Conservation (phyloP, 1,284 basidiomycete genomes). For the Sphaerobolus stellatus region DNA sequence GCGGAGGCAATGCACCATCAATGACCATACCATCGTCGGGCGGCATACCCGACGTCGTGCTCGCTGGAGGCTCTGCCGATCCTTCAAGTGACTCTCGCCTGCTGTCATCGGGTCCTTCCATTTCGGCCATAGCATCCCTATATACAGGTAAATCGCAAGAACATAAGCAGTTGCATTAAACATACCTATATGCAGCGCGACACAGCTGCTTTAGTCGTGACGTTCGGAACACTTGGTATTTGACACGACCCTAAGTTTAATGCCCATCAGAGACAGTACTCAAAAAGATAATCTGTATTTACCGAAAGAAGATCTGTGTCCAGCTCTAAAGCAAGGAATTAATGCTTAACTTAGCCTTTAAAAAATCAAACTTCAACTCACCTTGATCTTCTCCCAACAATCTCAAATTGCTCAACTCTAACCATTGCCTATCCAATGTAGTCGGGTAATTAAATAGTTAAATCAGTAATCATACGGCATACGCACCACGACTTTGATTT, state of each 20-base stretch:
- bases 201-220: neutral
- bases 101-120: slow-evolving; percentile 34
- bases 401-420: slow-evolving; percentile 48
- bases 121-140: slow-evolving; percentile 48
- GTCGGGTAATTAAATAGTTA: neutral
- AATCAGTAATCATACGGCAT: too few relatives aligned
- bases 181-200: neutral
- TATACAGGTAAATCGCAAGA: too few relatives aligned
- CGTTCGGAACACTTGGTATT: neutral
- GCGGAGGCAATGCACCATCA: neutral
- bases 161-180: neutral
- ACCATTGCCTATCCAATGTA: slow-evolving; percentile 48
- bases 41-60: neutral
- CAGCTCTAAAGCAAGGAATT: slow-evolving; percentile 35
- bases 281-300: neutral
- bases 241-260: slow-evolving; percentile 40
- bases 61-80: too few relatives aligned
- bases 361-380: slow-evolving; percentile 32
- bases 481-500: slow-evolving; percentile 56
- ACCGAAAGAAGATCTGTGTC: slow-evolving; percentile 47
- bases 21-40: neutral
- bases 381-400: slow-evolving; percentile 58
- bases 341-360: neutral
- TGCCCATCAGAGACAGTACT: neutral
- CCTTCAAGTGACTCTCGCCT: too few relatives aligned